A percentile compares a stretch with the other conserved stretches of the same genome.
Evolutionary conservation across 495 filamentous ascomycete genomes (phyloP).

Genomic region (Thermothielavioides terrestris): DNA sequence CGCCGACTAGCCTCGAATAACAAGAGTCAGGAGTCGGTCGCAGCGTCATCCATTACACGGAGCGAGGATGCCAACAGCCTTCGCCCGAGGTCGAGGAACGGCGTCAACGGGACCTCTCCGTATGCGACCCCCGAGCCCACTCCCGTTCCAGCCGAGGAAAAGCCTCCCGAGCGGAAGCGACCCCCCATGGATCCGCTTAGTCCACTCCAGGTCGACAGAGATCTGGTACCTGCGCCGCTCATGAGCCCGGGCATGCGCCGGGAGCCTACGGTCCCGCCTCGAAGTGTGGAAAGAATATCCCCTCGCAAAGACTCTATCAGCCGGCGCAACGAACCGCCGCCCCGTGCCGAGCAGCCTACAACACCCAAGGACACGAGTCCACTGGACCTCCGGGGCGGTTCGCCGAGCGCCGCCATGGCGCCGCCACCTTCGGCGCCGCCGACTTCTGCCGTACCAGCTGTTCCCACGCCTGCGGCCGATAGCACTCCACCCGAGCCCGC

Average conservation of each 20-base stretch:
- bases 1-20: conserved; percentile 41
- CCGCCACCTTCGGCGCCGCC: conserved; percentile 6
- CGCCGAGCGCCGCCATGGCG: conserved; percentile 13
- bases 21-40: conserved; percentile 50
- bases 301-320: conserved; percentile 31
- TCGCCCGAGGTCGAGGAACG: conserved; percentile 42
- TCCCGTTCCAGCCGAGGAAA: conserved; percentile 31
- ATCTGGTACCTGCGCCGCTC: conserved; percentile 45
- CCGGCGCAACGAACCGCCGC: conserved; percentile 12
- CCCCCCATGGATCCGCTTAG: conserved; percentile 46
- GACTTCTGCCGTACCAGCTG: conserved; percentile 12
- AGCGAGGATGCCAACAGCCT: conserved; percentile 41
- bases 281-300: conserved; percentile 37
- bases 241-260: conserved; percentile 41
- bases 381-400: conserved; percentile 1
- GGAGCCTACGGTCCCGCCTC: conserved; percentile 36
- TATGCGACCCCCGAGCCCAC: conserved; percentile 30
- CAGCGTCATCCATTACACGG: conserved; percentile 33
- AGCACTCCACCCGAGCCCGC: conserved; percentile 23
- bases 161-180: conserved; percentile 42
- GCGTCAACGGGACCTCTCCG: conserved; percentile 31
- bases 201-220: conserved; percentile 31
- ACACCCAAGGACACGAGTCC: conserved; percentile 16
- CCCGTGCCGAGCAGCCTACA: conserved; percentile 9
- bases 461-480: conserved; percentile 15